Evolutionary conservation across 2,329 filamentous ascomycete genomes (phyloP), one percentile per base, ranked within the genome.

Genomic region (Claviceps sp.): DNA sequence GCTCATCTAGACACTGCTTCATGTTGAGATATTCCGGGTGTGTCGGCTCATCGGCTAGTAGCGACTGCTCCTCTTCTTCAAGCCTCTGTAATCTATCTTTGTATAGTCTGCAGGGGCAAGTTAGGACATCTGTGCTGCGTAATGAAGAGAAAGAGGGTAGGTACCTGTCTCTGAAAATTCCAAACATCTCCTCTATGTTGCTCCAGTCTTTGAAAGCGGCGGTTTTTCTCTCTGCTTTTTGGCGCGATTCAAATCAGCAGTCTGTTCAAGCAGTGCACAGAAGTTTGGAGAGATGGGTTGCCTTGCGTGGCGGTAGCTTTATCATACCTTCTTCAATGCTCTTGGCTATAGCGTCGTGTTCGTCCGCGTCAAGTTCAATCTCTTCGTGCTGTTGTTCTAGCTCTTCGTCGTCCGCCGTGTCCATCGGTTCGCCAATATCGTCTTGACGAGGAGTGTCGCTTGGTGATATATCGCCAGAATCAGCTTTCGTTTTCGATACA

Each of bases 1-100:
- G 82, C 53, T 85, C 83, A 68, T 95, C 82, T 51, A 98, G 79
- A 63, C 85, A 89, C 64, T 88, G 82, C 65, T 94, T 83, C 82
- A 95, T 94, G 43, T 87, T 86, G 38, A 96, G 75, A 58, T 90
- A 91, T 65, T 95, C 91, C 38, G 88, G 87, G 64, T 98, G 93
- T n/a, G 81, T 85, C n/a, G 80, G 80, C 50, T 72, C 74, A 46
- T 77, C 73, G 58, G 77, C 71, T 51, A 72, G 67, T 17, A 85
- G 68, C 65, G 82, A 81, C 36, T 74, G 75, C 61, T 85, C 81
- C 65, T 85, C 80, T 57, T 76, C 71, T 60, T 95, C 89, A 51
- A 95, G 74, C 61, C 87, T 83, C 49, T 86, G 83, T 22, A 98
- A 77, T 56, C 88, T 81, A 66, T 97, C 91, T 62, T 93, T 88